phyloP scores from a whole-genome alignment of 2,329 filamentous ascomycete genomes.

The Nemania serpens region DNA sequence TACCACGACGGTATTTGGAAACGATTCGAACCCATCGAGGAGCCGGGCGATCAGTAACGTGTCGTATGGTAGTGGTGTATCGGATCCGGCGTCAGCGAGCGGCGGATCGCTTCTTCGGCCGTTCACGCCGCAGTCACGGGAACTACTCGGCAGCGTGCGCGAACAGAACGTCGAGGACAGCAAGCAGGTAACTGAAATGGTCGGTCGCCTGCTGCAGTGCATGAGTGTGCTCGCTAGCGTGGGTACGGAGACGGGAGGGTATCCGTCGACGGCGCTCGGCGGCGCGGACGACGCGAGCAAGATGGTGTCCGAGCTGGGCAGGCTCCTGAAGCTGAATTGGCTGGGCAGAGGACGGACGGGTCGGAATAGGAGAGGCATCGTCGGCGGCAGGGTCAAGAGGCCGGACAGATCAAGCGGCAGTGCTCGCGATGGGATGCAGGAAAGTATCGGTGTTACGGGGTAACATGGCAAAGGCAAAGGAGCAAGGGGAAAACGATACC shows the following conservation, averaged over 20 bases:
- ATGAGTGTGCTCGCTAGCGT: conserved; percentile 86
- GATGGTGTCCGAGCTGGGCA: conserved; percentile 81
- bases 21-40: conserved; percentile 58
- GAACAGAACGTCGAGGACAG: conserved; percentile 69
- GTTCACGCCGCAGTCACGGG: conserved; percentile 52
- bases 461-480: background rate
- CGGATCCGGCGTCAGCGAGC: conserved; percentile 43
- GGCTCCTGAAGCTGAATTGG: conserved; percentile 96
- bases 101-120: conserved; percentile 53
- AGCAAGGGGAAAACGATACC: conserved; percentile 3
- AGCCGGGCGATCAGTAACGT: conserved; percentile 88
- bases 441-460: conserved; percentile 37
- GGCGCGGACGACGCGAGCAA: conserved; percentile 73
- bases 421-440: conserved; percentile 33
- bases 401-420: conserved; percentile 40
- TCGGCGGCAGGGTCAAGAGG: conserved; percentile 66
- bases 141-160: conserved; percentile 47
- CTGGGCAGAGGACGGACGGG: conserved; percentile 87
- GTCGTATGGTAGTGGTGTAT: conserved; percentile 60
- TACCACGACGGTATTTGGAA: conserved; percentile 77
- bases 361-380: conserved; percentile 85
- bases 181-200: conserved; percentile 87
- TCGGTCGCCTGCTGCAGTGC: conserved; percentile 94
- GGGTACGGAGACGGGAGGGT: conserved; percentile 65
- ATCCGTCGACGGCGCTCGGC: conserved; percentile 25